Percentiles rank a stretch among this genome's conserved stretches.
phyloP scores from a whole-genome alignment of 179 eudicot species.

The Spinacia oleracea region DNA sequence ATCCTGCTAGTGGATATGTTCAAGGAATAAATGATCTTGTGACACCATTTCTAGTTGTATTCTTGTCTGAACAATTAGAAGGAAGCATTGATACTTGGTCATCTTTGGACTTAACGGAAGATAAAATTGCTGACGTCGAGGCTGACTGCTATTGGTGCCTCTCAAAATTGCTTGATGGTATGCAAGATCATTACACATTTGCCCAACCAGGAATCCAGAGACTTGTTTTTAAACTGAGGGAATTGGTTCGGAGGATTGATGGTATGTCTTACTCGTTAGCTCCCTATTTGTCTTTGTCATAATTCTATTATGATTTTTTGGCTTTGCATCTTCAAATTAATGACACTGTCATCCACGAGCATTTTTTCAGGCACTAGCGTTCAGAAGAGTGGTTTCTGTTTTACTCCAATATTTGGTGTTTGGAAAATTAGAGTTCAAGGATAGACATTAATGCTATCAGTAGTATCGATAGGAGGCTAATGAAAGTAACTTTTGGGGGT shows the following conservation, averaged over 20 bases:
- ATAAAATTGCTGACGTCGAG: slow-evolving; percentile 67
- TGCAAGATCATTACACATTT: slow-evolving; percentile 99
- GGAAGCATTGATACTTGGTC: slow-evolving; percentile 78
- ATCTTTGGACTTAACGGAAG: slow-evolving; percentile 55
- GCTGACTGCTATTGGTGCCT: slow-evolving; percentile 98
- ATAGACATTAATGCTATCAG: not conserved
- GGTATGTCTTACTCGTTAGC: slow-evolving; percentile 41
- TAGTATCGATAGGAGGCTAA: not conserved
- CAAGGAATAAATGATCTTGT: slow-evolving; percentile 98
- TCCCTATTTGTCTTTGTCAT: not conserved
- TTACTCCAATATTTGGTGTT: not conserved
- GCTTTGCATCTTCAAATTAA: not conserved
- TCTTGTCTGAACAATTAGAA: slow-evolving; percentile 81
- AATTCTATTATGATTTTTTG: not conserved
- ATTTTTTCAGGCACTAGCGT: not conserved
- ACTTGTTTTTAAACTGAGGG: slow-evolving; percentile 95
- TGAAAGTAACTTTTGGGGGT: not conserved
- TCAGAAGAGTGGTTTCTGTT: not conserved
- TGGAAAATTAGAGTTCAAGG: not conserved
- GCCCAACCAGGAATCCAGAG: slow-evolving; percentile 99
- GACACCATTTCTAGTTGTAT: slow-evolving; percentile 91
- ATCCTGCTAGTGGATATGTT: slow-evolving; percentile 98
- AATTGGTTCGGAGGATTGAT: slow-evolving; percentile 84
- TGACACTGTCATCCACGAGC: not conserved
- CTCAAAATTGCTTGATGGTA: slow-evolving; percentile 89